phyloP scores from a whole-genome alignment of 371 early-diverging fungal species.

The Dichotomocladium elegans region DNA sequence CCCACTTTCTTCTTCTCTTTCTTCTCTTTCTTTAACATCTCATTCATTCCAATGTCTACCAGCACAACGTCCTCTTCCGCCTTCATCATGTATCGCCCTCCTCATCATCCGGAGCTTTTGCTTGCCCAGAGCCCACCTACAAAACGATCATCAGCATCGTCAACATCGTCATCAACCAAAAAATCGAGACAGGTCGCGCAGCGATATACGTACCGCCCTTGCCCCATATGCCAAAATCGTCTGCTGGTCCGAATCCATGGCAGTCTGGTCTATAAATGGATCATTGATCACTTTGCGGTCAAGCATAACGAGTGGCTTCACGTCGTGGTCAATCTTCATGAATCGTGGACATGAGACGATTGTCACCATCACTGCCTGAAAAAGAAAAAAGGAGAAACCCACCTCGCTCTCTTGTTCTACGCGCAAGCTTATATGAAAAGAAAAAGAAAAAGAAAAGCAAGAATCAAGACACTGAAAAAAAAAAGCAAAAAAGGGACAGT shows the following conservation, averaged over 20 bases:
- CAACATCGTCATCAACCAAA: background rate
- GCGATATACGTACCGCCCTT: conserved; percentile 38
- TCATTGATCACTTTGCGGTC: conserved; percentile 41
- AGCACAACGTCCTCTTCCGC: too few species aligned
- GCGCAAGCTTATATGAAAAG: too few species aligned
- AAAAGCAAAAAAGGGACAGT: too few species aligned
- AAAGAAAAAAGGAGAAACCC: background rate
- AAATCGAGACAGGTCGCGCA: background rate
- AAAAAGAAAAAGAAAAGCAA: background rate
- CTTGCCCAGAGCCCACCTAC: conserved; percentile 1
- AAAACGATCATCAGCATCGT: background rate
- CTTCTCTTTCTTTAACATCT: background rate
- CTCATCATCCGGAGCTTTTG: conserved; percentile 4
- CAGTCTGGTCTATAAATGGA: conserved; percentile 46
- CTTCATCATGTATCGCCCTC: conserved; percentile 1
- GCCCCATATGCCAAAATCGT: conserved; percentile 47
- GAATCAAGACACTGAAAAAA: background rate
- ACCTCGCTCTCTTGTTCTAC: background rate
- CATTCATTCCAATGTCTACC: background rate
- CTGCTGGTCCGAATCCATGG: conserved; percentile 45
- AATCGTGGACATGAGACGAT: conserved; percentile 6
- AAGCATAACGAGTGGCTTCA: conserved; percentile 48
- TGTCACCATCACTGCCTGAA: too few species aligned
- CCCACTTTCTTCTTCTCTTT: background rate
- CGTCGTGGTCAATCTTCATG: conserved; percentile 45